Base-by-base conservation (phyloP, 495 filamentous ascomycete species). In the Neurospora sp. region DNA sequence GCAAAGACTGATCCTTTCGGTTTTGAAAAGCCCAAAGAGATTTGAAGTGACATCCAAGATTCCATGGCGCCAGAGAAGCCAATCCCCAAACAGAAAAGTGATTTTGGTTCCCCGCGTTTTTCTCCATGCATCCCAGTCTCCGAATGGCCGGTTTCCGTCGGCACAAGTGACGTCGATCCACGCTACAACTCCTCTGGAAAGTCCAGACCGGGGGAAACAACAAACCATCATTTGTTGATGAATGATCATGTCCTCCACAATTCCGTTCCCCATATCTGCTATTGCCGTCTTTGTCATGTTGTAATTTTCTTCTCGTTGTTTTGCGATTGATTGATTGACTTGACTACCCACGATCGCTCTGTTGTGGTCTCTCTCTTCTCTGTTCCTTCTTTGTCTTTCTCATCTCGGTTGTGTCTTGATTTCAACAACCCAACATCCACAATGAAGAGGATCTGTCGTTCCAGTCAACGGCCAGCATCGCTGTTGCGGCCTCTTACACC, bases 91-190 rank as follows among this genome's bases (percentile, higher is more conserved):
- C 5, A 27, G 42, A 31, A 31, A 40, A 45, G 39, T 59, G 12
- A 20, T 35, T 70, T 31, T 16, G 2, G 31, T 70, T 70, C 42
- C 42, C 40, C 40, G 39, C 69, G 39, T 45, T 70, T 70, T 70
- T 35, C 27, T 31, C 27, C 53, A 61, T 61, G 45, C 45, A 53
- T 20, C 20, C 44, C 44, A 20, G 4, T 48, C 2, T 10, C 4
- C 7, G 16, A 18, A 37, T 40, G 65, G 45, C 41, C 79, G 79
- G 76, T 74, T 81, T 81, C 71, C 76, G 45, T 81, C 79, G 79
- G 79, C 78, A 76, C 77, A 81, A 78, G 75, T 81, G 79, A 80
- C 79, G 78, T 81, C 72, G 74, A 73, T 48, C 72, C 68, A 16
- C 53, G 14, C 53, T 61, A 18, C 27, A 61, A 61, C 12, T 18